These are phyloP conservation scores for Fusarium sublunatum DNA, from an alignment of 2,329 filamentous ascomycete species.

Conservation along the genomic window DNA sequence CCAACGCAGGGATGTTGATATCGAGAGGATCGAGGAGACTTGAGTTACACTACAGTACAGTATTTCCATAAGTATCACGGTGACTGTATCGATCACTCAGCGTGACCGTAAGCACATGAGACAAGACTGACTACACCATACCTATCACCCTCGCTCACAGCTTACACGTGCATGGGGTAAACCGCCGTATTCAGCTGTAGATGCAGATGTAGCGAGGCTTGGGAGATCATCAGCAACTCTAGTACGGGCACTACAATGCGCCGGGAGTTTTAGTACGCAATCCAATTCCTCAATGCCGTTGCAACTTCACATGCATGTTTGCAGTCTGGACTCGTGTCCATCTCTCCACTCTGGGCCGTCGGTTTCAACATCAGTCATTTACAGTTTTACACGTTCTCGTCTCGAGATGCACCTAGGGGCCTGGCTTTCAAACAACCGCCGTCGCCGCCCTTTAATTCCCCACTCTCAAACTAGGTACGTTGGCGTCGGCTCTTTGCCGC, in stretches of 20 bases:
- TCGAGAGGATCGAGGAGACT: not conserved
- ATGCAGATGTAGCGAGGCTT: slow-evolving; percentile 2
- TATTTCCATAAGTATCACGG: not conserved
- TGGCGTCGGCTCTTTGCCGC: no score
- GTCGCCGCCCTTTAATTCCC: slow-evolving; percentile 13
- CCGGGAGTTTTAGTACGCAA: slow-evolving; percentile 4
- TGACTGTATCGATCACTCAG: not conserved
- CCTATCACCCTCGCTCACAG: slow-evolving; percentile 2
- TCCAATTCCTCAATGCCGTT: slow-evolving; percentile 1
- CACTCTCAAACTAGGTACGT: no score
- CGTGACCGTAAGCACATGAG: slow-evolving; percentile 19
- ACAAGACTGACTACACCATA: not conserved
- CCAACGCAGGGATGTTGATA: not conserved
- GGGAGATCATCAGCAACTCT: not conserved
- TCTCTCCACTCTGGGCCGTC: slow-evolving; percentile 9
- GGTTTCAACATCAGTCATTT: slow-evolving; percentile 17
- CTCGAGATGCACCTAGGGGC: no score
- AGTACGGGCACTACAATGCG: slow-evolving; percentile 1
- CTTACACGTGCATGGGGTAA: slow-evolving; percentile 24
- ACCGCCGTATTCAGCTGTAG: not conserved
- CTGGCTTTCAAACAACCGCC: slow-evolving; percentile 16
- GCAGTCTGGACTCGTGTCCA: slow-evolving; percentile 1
- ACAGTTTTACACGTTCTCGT: not conserved
- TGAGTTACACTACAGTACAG: no score
- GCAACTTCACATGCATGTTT: slow-evolving; percentile 32